Conservation (phyloP, 805 yeast species). For the Yarrowia sp. region DNA sequence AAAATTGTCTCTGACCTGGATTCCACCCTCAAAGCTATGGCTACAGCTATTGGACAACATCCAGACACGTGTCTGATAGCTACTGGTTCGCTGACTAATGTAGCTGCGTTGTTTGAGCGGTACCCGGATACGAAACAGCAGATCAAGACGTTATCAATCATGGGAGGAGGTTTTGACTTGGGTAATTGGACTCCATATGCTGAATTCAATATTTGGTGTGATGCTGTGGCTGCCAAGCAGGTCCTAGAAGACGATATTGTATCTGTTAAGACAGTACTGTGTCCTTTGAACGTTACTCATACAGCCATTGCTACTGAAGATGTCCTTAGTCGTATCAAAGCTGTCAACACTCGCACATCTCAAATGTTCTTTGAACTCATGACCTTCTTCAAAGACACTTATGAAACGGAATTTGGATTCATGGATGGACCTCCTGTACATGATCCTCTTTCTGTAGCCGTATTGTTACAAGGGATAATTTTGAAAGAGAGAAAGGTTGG, state of each 20-base stretch:
- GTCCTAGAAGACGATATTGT: conserved; percentile 52
- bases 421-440: conserved; percentile 70
- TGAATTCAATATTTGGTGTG: conserved; percentile 74
- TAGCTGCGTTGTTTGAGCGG: conserved; percentile 53
- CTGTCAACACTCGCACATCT: conserved; percentile 32
- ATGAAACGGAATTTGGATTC: conserved; percentile 46
- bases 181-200: conserved; percentile 56
- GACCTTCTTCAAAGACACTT: conserved; percentile 49
- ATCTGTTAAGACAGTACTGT: conserved; percentile 50
- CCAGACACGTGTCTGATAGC: conserved; percentile 62
- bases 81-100: conserved; percentile 75
- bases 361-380: conserved; percentile 53
- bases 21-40: conserved; percentile 45
- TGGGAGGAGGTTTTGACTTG: conserved; percentile 66
- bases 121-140: conserved; percentile 54
- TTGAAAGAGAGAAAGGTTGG: background rate
- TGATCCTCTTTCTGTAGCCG: conserved; percentile 72
- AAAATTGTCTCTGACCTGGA: conserved; percentile 38
- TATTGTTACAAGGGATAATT: conserved; percentile 42
- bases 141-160: conserved; percentile 57
- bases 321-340: conserved; percentile 44
- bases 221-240: conserved; percentile 68
- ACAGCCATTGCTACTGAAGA: conserved; percentile 53
- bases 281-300: conserved; percentile 71
- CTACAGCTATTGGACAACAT: conserved; percentile 46